Base-by-base conservation (phyloP, 2,329 filamentous ascomycete species). In the Fusarium annulatum region DNA sequence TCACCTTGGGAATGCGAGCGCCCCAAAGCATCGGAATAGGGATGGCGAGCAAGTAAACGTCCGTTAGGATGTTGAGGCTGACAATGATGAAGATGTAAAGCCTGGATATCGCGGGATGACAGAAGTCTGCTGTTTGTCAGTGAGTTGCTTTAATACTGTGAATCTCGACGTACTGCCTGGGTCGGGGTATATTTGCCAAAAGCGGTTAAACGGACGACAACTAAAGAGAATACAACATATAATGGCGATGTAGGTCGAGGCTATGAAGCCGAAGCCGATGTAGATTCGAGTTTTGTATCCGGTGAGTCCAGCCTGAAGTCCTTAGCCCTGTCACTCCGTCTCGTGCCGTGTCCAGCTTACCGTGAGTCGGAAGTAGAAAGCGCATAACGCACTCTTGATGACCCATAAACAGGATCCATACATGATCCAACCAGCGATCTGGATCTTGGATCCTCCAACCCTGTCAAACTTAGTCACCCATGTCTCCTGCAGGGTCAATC, bases 301-400 rank as follows among this genome's bases (percentile, higher is more conserved):
- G 1, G 57, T 42, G 10, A 77, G 64, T 1, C 74, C 73, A n/a
- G 74, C 68, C 75, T 77, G 9, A 69, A 38, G 78, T 77, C 38
- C 77, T 69, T 15, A 77, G 66, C 16, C 75, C 77, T 81, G 10
- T 16, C 14, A n/a, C 8, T 26, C 16, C 6, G 4, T 1, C 16
- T 7, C 0, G 7, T 2, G 5, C 0, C 8, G 2, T 28, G 4
- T 23, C 2, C 73, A 21, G 64, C 80, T 23, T 72, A 87, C 78
- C 77, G 85, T 88, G 21, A 89, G 79, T 57, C 88, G 82, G 16
- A 83, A 81, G 76, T 88, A 89, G 72, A 87, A 89, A 39, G 87
- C 81, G 15, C 84, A 83, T 82, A 88, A 85, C 66, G 86, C 88
- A 4, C 81, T 77, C 76, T 90, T 90, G 67, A 89, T 74, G 10